Conservation (phyloP, 2,329 filamentous ascomycete species). For the Aspergillus amoenus region DNA sequence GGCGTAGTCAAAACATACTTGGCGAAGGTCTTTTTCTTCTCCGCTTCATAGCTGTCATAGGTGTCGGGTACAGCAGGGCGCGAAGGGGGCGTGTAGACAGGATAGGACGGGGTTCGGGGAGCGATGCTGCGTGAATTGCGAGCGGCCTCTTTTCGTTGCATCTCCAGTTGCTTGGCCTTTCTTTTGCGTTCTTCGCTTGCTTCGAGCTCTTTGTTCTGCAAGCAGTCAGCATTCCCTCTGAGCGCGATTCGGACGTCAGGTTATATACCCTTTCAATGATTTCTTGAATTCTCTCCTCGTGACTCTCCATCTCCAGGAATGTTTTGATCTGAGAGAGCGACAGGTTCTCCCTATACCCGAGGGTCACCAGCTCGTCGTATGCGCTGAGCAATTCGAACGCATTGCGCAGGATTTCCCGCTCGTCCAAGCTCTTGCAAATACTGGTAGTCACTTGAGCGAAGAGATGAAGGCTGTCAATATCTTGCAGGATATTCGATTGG, state of each 20-base stretch:
- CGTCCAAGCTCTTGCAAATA: slow-evolving; percentile 93
- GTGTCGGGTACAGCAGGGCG: slow-evolving; percentile 74
- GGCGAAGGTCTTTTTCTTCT: slow-evolving; percentile 88
- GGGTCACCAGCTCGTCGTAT: slow-evolving; percentile 94
- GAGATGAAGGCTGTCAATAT: slow-evolving; percentile 96
- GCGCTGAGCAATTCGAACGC: slow-evolving; percentile 94
- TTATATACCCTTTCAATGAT: slow-evolving; percentile 79
- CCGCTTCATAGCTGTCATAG: slow-evolving; percentile 92
- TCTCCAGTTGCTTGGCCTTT: slow-evolving; percentile 97
- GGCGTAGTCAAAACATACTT: slow-evolving; percentile 57
- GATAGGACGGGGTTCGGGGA: slow-evolving; percentile 78
- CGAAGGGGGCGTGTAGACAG: slow-evolving; percentile 79
- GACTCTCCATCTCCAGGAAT: slow-evolving; percentile 98
- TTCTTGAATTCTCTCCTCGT: slow-evolving; percentile 98
- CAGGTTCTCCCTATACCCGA: slow-evolving; percentile 94
- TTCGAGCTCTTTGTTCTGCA: slow-evolving; percentile 94
- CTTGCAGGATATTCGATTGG: slow-evolving; percentile 98
- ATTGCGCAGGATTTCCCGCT: slow-evolving; percentile 91
- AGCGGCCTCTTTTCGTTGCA: slow-evolving; percentile 96
- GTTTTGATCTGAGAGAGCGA: slow-evolving; percentile 98
- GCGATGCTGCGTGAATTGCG: slow-evolving; percentile 67
- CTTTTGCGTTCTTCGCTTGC: slow-evolving; percentile 97
- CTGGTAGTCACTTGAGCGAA: slow-evolving; percentile 97
- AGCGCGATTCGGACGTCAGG: slow-evolving; percentile 23
- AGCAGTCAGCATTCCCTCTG: slow-evolving; percentile 22